Percentiles rank a stretch among this genome's conserved stretches.
Evolutionary conservation across 257 asterid genomes (phyloP).

Genomic region (Solanum tacnaense): DNA sequence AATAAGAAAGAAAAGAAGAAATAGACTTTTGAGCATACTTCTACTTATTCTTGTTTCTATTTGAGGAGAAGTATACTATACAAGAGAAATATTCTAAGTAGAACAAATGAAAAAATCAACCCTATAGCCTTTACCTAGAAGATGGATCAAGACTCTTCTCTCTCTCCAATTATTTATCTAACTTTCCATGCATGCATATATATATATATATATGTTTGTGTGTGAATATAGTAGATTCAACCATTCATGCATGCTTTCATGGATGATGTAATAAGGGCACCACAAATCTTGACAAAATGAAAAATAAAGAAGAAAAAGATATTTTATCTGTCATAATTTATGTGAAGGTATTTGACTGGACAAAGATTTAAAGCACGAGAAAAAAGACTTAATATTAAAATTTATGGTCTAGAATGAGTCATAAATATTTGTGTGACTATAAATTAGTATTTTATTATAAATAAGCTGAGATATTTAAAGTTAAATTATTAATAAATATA

Average conservation of each 20-base stretch:
- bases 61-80: background rate
- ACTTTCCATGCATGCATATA: background rate
- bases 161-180: conserved; percentile 18
- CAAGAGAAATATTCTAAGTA: background rate
- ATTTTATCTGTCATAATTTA: background rate
- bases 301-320: background rate
- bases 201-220: background rate
- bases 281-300: background rate
- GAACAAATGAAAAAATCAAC: conserved; percentile 26
- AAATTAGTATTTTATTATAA: background rate
- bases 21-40: background rate
- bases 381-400: background rate
- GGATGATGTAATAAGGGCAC: background rate
- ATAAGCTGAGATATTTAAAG: background rate
- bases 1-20: background rate
- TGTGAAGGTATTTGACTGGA: background rate
- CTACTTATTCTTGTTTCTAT: background rate
- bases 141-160: conserved; percentile 19
- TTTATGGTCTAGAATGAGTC: background rate
- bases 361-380: background rate
- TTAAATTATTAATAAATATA: background rate
- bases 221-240: background rate
- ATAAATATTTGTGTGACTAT: background rate
- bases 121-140: conserved; percentile 40
- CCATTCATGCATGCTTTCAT: background rate